A percentile compares a stretch with the other conserved stretches of the same genome.
Conservation (phyloP, 352 stramenopile species). For the Aphanomyces astaci region DNA sequence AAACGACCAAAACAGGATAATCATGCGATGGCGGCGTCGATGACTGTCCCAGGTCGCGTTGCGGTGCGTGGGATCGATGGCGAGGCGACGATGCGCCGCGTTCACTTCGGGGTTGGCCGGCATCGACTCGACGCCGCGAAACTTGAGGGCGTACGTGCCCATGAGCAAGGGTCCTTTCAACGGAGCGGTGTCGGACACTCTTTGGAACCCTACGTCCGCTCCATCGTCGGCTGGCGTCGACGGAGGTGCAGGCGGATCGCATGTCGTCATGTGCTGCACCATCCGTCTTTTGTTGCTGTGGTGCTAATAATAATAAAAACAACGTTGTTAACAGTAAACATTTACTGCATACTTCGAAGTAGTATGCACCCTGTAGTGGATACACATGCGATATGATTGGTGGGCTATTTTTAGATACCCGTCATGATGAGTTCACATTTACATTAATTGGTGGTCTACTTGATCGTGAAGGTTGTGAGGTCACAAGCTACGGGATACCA, state of each 20-base stretch:
- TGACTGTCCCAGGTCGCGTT: neutral
- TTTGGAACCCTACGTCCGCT: neutral
- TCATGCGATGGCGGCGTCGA: neutral
- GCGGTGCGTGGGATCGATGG: neutral
- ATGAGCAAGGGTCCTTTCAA: neutral
- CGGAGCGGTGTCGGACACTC: neutral
- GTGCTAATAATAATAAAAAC: no score
- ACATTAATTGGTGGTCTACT: no score
- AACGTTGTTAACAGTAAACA: no score
- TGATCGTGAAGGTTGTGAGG: no score
- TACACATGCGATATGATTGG: neutral
- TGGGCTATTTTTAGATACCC: neutral
- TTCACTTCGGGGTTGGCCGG: neutral
- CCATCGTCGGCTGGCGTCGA: neutral
- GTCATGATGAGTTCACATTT: neutral
- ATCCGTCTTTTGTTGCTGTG: no score
- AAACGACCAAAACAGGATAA: slow-evolving; percentile 13
- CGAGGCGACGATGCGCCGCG: neutral
- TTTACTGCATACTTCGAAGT: no score
- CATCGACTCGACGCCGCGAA: neutral
- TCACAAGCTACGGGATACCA: no score
- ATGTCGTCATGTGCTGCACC: no score
- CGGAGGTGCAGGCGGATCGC: no score
- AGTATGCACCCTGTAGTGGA: no score
- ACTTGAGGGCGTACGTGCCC: neutral